phyloP scores from a whole-genome alignment of 352 stramenopile genomes.

The Aphanomyces euteiches region DNA sequence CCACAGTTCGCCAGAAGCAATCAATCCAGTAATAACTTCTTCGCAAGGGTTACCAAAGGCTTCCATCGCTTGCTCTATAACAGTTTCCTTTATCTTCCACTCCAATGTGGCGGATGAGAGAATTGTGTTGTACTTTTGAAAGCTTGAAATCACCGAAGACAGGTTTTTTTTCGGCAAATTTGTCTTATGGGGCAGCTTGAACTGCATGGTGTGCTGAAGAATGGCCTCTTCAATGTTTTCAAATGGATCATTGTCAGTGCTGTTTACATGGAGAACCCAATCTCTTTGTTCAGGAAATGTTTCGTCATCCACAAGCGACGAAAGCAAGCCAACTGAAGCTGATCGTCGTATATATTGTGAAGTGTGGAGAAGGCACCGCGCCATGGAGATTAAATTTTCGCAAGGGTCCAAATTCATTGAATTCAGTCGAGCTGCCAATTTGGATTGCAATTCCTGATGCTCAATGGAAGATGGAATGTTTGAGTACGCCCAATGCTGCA shows the following conservation, averaged over 20 bases:
- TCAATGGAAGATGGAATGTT: background rate
- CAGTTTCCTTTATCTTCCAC: conserved; percentile 16
- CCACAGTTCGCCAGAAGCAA: background rate
- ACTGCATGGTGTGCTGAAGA: background rate
- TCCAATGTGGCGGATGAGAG: conserved; percentile 6
- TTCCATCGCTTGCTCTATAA: conserved; percentile 9
- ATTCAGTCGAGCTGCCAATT: background rate
- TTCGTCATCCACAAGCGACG: conserved; percentile 7
- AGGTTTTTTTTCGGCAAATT: background rate
- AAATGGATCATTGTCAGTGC: background rate
- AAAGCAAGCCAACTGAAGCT: background rate
- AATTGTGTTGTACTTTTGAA: conserved; percentile 6
- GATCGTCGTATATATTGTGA: conserved; percentile 19
- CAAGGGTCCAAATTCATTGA: background rate
- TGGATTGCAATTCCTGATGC: background rate
- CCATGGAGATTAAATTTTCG: background rate
- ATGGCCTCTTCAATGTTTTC: background rate
- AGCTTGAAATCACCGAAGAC: background rate
- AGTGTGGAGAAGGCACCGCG: conserved; percentile 9
- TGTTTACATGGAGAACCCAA: background rate
- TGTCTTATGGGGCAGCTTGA: background rate
- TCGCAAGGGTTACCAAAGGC: background rate
- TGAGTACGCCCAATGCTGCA: conserved; percentile 23
- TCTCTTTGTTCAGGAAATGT: conserved; percentile 3
- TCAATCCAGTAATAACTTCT: background rate